Evolutionary conservation across 306 rosid genomes (phyloP).

Genomic region (Rosa multiflora): DNA sequence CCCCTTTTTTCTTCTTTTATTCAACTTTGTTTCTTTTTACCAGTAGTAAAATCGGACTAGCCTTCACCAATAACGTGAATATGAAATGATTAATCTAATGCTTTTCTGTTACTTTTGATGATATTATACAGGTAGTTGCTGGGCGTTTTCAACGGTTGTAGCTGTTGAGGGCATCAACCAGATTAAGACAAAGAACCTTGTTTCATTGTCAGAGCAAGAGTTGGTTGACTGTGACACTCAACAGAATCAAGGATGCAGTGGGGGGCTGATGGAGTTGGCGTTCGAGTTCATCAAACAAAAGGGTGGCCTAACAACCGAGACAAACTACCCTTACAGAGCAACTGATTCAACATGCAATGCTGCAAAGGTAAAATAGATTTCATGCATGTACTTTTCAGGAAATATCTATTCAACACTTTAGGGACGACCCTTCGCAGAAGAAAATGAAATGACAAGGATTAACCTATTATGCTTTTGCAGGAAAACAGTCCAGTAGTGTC

Average conservation of each 20-base stretch:
- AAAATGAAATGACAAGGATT: not conserved
- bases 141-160: constrained; percentile 58
- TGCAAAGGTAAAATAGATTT: constrained; percentile 29
- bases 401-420: not conserved
- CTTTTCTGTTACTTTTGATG: not conserved
- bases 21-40: not conserved
- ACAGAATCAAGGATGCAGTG: constrained; percentile 47
- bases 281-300: constrained; percentile 40
- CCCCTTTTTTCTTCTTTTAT: not conserved
- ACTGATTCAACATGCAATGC: constrained; percentile 32
- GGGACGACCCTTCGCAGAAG: not conserved
- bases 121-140: constrained; percentile 48
- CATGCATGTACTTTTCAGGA: not conserved
- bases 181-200: constrained; percentile 36
- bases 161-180: constrained; percentile 55
- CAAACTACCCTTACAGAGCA: constrained; percentile 48
- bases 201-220: constrained; percentile 55
- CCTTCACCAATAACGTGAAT: constrained; percentile 6
- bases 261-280: constrained; percentile 52
- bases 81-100: not conserved
- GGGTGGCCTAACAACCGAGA: constrained; percentile 45
- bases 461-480: constrained; percentile 12
- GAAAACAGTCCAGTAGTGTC: constrained; percentile 30
- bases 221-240: constrained; percentile 41
- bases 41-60: not conserved